Evolutionary conservation across 495 filamentous ascomycete species (phyloP).

Genomic region (Penicillium cinerascens): DNA sequence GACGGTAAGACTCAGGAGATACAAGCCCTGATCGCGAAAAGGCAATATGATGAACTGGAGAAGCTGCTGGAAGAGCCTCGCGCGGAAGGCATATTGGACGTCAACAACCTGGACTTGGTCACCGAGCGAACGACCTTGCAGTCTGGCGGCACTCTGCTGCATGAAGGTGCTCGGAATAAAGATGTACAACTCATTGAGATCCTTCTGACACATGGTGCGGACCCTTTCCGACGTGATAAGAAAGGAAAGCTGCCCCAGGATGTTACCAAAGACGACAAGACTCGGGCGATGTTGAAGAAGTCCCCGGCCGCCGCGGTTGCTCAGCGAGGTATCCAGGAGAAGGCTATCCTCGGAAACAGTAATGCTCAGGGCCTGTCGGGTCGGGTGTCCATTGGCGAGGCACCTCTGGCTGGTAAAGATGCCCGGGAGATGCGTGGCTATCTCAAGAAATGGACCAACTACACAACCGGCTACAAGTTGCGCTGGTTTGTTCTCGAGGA

Average conservation of each 20-base stretch:
- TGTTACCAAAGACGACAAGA: constrained; percentile 93
- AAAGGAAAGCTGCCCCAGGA: constrained; percentile 96
- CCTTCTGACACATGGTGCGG: constrained; percentile 90
- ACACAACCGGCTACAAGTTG: constrained; percentile 91
- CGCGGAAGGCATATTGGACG: constrained; percentile 79
- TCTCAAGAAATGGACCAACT: constrained; percentile 99
- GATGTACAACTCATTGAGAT: constrained; percentile 84
- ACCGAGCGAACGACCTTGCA: constrained; percentile 73
- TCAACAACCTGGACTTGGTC: constrained; percentile 84
- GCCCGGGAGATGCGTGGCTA: constrained; percentile 97
- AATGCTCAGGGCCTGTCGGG: constrained; percentile 55
- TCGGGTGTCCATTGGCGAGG: constrained; percentile 54
- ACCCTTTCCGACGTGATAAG: constrained; percentile 91
- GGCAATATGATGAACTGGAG: constrained; percentile 73
- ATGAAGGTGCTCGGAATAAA: constrained; percentile 85
- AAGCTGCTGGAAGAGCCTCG: constrained; percentile 78
- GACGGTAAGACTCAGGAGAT: constrained; percentile 81
- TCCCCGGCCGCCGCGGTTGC: constrained; percentile 93
- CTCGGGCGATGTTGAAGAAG: constrained; percentile 79
- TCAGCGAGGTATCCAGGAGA: constrained; percentile 93
- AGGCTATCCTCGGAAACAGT: constrained; percentile 81
- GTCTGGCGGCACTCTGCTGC: constrained; percentile 80
- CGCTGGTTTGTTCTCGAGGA: constrained; percentile 98
- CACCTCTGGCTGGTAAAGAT: constrained; percentile 71
- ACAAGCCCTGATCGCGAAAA: constrained; percentile 65